Evolutionary conservation across 2,329 filamentous ascomycete genomes (phyloP).

Genomic region (Fusarium agapanthi): DNA sequence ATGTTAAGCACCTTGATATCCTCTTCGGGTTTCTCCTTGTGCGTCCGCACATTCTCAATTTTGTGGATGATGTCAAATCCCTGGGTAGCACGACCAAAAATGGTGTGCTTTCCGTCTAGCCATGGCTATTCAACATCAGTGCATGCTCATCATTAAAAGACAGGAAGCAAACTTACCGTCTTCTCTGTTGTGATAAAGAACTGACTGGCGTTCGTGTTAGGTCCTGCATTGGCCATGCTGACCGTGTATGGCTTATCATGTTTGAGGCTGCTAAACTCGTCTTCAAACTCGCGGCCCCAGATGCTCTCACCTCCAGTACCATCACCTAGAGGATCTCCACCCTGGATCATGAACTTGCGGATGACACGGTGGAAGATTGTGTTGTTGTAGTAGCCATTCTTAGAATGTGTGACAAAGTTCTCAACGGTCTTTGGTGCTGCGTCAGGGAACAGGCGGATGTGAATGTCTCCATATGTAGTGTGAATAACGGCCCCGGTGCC

Average conservation of each 20-base stretch:
- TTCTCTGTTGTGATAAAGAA: constrained; percentile 99
- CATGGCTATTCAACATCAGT: constrained; percentile 68
- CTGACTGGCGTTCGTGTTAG: constrained; percentile 93
- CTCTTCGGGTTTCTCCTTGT: constrained; percentile 92
- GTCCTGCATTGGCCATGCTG: constrained; percentile 97
- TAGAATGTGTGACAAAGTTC: constrained; percentile 94
- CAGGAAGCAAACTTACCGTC: constrained; percentile 66
- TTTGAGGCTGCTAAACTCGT: constrained; percentile 89
- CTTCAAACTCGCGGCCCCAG: constrained; percentile 94
- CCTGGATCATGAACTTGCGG: constrained; percentile 98
- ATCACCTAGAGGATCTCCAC: constrained; percentile 91
- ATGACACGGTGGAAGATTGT: constrained; percentile 98
- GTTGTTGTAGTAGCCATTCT: constrained; percentile 94
- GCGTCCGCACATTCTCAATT: constrained; percentile 90
- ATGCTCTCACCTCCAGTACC: constrained; percentile 88
- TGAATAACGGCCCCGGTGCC: constrained; percentile 86
- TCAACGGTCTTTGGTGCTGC: constrained; percentile 94
- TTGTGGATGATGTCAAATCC: constrained; percentile 94
- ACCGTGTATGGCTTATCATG: constrained; percentile 97
- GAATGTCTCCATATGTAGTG: constrained; percentile 93
- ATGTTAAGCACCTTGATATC: constrained; percentile 98
- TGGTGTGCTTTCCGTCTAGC: constrained; percentile 95
- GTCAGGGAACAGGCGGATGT: constrained; percentile 90
- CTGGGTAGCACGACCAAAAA: constrained; percentile 90
- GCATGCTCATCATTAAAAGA: not conserved